Evolutionary conservation across 1,284 basidiomycete genomes (phyloP).

Genomic region (Porodaedalea pini): DNA sequence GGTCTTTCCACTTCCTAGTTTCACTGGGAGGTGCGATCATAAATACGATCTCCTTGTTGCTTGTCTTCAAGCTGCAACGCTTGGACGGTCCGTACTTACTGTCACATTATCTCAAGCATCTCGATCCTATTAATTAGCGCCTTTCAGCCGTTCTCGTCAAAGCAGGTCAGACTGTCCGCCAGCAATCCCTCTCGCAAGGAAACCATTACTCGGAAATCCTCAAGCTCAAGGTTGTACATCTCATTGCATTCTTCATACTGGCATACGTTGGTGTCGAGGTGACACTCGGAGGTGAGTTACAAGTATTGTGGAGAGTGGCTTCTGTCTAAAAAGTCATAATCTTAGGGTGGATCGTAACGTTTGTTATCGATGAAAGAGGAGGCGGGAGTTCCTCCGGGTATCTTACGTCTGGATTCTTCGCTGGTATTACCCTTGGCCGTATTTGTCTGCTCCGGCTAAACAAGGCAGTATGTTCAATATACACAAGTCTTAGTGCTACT

Average conservation of each 20-base stretch:
- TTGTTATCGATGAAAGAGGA: slow-evolving; percentile 27
- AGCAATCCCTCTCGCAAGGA: slow-evolving; percentile 21
- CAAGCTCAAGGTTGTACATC: slow-evolving; percentile 35
- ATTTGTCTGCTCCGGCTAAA: slow-evolving; percentile 14
- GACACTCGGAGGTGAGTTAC: slow-evolving; percentile 40
- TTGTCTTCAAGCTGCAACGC: slow-evolving; percentile 51
- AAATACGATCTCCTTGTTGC: slow-evolving; percentile 41
- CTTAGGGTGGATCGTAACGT: slow-evolving; percentile 31
- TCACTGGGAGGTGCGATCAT: slow-evolving; percentile 53
- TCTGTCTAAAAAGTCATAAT: no score
- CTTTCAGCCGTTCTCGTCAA: slow-evolving; percentile 2
- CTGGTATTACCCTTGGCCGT: slow-evolving; percentile 19
- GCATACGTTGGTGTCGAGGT: slow-evolving; percentile 48
- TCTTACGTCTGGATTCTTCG: slow-evolving; percentile 28
- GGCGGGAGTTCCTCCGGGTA: slow-evolving; percentile 28
- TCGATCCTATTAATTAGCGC: background rate
- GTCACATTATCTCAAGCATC: background rate
- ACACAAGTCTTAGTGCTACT: background rate
- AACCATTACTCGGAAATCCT: slow-evolving; percentile 41
- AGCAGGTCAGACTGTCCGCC: background rate
- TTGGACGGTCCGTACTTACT: slow-evolving; percentile 44
- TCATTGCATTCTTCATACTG: slow-evolving; percentile 43
- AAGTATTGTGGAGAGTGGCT: background rate
- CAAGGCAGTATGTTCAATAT: background rate
- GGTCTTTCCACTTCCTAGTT: slow-evolving; percentile 65